phyloP scores from a whole-genome alignment of 257 asterid species.

The Forsythia suspensa region DNA sequence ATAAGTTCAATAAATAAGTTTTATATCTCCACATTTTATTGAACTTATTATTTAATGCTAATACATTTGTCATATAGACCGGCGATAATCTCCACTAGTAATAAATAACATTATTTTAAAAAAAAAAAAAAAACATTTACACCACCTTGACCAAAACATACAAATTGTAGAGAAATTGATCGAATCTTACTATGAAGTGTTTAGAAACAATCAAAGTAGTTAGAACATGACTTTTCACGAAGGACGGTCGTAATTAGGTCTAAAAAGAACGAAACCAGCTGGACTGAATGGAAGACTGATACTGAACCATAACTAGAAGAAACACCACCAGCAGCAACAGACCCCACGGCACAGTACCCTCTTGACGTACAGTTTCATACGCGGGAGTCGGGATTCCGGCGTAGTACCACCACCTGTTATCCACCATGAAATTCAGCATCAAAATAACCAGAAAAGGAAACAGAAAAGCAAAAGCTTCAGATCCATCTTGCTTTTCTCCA shows the following conservation, averaged over 20 bases:
- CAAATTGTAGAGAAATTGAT: neutral
- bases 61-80: too few species aligned
- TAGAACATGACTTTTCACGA: too few species aligned
- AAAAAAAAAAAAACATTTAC: neutral
- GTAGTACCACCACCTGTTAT: neutral
- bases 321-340: neutral
- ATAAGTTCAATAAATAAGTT: too few species aligned
- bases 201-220: neutral
- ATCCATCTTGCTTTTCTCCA: conserved; percentile 1
- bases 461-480: neutral
- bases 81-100: too few species aligned
- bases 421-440: neutral
- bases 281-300: neutral
- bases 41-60: too few species aligned
- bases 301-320: neutral
- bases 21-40: too few species aligned
- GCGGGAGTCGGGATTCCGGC: neutral
- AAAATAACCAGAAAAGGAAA: neutral
- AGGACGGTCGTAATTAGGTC: neutral
- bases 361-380: neutral
- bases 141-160: neutral
- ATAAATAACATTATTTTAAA: too few species aligned
- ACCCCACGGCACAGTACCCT: neutral
- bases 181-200: neutral
- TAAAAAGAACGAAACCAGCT: neutral